Conservation (phyloP, 2,329 filamentous ascomycete genomes). For the Neopestalotiopsis sp. region DNA sequence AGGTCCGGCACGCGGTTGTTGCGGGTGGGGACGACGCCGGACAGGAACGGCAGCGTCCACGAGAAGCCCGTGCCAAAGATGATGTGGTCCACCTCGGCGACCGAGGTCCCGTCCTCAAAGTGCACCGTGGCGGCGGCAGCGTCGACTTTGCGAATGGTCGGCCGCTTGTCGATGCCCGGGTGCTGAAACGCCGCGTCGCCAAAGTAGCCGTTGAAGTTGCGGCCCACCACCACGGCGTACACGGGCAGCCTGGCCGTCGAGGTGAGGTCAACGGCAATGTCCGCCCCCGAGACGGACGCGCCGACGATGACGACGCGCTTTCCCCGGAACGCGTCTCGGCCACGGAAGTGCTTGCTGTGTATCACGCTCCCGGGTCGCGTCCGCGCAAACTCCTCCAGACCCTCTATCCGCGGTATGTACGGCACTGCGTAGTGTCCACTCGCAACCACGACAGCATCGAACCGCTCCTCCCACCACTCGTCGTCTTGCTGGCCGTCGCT, state of each 20-base stretch:
- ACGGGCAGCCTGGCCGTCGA: slow-evolving; percentile 28
- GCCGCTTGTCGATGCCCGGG: slow-evolving; percentile 27
- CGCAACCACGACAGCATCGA: slow-evolving; percentile 66
- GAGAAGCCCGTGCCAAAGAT: slow-evolving; percentile 72
- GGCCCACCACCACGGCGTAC: slow-evolving; percentile 32
- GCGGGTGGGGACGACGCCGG: slow-evolving; percentile 48
- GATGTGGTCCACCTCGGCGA: slow-evolving; percentile 63
- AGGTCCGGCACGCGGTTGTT: slow-evolving; percentile 62
- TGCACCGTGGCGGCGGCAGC: slow-evolving; percentile 50
- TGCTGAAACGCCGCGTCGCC: slow-evolving; percentile 34
- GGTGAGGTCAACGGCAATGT: slow-evolving; percentile 45
- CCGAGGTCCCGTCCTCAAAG: slow-evolving; percentile 59
- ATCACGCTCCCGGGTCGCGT: slow-evolving; percentile 53
- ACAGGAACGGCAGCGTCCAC: slow-evolving; percentile 68
- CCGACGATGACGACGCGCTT: slow-evolving; percentile 68
- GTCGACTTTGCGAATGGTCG: slow-evolving; percentile 54
- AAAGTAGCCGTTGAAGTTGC: slow-evolving; percentile 35
- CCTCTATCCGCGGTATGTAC: slow-evolving; percentile 52
- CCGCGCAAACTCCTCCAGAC: slow-evolving; percentile 53
- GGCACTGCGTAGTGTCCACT: slow-evolving; percentile 67
- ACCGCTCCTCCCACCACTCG: slow-evolving; percentile 68
- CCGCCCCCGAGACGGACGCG: slow-evolving; percentile 68
- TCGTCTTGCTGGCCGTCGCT: slow-evolving; percentile 42
- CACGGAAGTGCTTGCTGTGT: slow-evolving; percentile 61
- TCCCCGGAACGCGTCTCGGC: slow-evolving; percentile 47